Conservation (phyloP, 2,329 filamentous ascomycete genomes). For the Trichoderma semiorbis region DNA sequence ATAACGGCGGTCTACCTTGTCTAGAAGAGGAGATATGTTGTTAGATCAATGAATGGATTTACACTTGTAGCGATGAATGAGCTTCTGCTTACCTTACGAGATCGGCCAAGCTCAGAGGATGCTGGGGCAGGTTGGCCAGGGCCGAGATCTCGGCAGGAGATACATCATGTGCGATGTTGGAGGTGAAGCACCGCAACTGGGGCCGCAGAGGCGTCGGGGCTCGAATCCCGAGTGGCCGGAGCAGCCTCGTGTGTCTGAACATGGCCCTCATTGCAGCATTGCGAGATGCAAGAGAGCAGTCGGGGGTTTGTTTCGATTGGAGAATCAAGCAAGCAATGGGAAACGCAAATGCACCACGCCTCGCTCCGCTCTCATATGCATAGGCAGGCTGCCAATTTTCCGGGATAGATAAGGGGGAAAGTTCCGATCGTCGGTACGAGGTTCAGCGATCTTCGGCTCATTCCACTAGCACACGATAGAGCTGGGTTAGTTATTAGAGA, state of each 20-base stretch:
- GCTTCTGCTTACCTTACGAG: slow-evolving; percentile 66
- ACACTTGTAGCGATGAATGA: background rate
- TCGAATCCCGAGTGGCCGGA: slow-evolving; percentile 12
- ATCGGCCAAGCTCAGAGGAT: slow-evolving; percentile 80
- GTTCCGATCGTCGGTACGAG: background rate
- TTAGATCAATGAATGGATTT: background rate
- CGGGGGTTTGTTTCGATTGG: background rate
- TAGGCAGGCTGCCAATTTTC: background rate
- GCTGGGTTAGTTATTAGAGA: background rate
- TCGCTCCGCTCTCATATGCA: background rate
- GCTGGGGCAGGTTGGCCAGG: slow-evolving; percentile 73
- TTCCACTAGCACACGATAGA: background rate
- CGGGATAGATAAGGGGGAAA: background rate
- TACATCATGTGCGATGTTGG: slow-evolving; percentile 34
- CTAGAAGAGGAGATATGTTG: slow-evolving; percentile 32
- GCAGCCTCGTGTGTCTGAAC: slow-evolving; percentile 18
- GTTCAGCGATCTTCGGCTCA: background rate
- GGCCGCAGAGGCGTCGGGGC: background rate
- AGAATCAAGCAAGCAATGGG: background rate
- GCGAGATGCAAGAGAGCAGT: background rate
- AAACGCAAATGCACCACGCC: background rate
- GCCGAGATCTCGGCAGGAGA: slow-evolving; percentile 74
- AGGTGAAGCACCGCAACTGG: slow-evolving; percentile 21
- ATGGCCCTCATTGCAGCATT: slow-evolving; percentile 25
- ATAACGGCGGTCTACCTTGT: slow-evolving; percentile 79